Evolutionary conservation across 2,329 filamentous ascomycete genomes (phyloP).

Genomic region (Colletotrichum falcatum): DNA sequence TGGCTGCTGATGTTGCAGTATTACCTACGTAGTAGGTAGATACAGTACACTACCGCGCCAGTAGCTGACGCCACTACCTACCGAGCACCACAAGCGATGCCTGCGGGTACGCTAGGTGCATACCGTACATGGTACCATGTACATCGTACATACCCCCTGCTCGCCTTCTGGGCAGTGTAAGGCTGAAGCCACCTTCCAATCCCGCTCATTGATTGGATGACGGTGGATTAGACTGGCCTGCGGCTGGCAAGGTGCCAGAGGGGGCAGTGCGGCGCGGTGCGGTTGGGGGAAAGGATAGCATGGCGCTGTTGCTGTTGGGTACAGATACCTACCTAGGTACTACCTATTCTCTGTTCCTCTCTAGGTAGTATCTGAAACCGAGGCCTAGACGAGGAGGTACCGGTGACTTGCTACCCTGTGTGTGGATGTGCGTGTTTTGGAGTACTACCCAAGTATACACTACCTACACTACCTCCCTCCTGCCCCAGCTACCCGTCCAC

Average conservation of each 20-base stretch:
- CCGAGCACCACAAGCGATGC: conserved; percentile 23
- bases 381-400: not conserved
- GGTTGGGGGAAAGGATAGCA: conserved; percentile 10
- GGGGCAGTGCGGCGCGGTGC: not conserved
- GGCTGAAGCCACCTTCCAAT: conserved; percentile 31
- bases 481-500: not conserved
- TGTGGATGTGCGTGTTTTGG: no score
- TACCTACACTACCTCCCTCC: not conserved
- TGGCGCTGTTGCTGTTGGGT: not conserved
- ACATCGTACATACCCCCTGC: not conserved
- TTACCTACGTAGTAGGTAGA: no score
- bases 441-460: not conserved
- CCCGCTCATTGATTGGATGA: conserved; percentile 19
- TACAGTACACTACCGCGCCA: conserved; percentile 33
- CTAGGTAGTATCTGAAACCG: not conserved
- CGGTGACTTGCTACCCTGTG: not conserved
- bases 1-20: conserved; percentile 41
- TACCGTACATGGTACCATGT: no score
- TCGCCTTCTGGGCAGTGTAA: conserved; percentile 40
- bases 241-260: not conserved
- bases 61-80: conserved; percentile 42
- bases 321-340: no score
- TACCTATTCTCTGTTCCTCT: not conserved
- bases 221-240: conserved; percentile 15
- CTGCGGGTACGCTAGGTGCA: conserved; percentile 27